Percentiles rank a stretch among this genome's conserved stretches.
Evolutionary conservation across 1,139 yeast genomes (phyloP).

Genomic region (Arxiozyma bovina): DNA sequence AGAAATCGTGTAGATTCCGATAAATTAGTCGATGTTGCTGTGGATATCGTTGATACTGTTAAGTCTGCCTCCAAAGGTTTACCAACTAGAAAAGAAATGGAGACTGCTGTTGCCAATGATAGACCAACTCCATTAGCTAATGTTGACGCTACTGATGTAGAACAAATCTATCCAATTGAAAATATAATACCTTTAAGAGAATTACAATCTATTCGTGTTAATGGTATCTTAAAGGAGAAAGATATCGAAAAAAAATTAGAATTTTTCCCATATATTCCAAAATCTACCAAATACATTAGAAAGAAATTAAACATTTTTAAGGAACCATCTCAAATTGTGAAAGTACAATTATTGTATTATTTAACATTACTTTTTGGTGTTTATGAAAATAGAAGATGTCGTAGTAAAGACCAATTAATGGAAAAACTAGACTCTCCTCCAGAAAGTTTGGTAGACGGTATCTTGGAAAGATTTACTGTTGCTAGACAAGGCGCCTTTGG

Average conservation of each 20-base stretch:
- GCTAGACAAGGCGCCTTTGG: conserved; percentile 60
- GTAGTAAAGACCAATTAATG: conserved; percentile 51
- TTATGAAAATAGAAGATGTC: conserved; percentile 60
- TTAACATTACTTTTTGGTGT: conserved; percentile 74
- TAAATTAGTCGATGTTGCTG: conserved; percentile 61
- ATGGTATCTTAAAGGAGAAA: conserved; percentile 42
- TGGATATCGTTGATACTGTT: conserved; percentile 77
- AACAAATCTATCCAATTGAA: conserved; percentile 69
- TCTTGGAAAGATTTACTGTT: conserved; percentile 62
- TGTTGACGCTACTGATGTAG: conserved; percentile 67
- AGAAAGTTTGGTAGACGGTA: conserved; percentile 62
- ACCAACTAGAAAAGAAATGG: conserved; percentile 57
- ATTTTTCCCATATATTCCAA: conserved; percentile 46
- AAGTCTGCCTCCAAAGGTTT: conserved; percentile 59
- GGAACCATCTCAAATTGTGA: conserved; percentile 43
- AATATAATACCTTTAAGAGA: conserved; percentile 64
- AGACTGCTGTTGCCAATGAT: conserved; percentile 46
- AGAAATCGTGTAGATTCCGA: conserved; percentile 82
- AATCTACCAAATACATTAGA: conserved; percentile 46
- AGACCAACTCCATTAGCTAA: conserved; percentile 81
- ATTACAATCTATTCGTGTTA: conserved; percentile 55
- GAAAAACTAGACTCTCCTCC: conserved; percentile 62
- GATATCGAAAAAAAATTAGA: conserved; percentile 44
- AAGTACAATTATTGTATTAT: conserved; percentile 64
- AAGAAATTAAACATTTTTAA: conserved; percentile 39